Evolutionary conservation across 441 rosid species (phyloP).

Genomic region (Sinapis alba): DNA sequence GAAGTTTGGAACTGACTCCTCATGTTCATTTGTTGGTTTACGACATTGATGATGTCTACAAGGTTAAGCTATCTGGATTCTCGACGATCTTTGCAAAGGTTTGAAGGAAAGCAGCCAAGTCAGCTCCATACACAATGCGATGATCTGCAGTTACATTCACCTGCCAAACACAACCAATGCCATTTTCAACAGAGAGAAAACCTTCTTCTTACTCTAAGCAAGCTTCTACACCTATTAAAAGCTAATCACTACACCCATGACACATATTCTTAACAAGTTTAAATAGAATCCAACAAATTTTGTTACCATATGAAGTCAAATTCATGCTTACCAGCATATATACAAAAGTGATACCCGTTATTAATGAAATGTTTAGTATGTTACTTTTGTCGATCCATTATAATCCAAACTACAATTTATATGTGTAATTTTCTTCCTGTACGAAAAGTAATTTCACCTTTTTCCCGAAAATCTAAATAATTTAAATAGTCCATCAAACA

Average conservation of each 20-base stretch:
- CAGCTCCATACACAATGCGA: conserved; percentile 88
- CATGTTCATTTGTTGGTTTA: background rate
- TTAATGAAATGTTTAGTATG: background rate
- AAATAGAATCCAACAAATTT: background rate
- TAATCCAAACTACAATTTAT: background rate
- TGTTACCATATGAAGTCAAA: conserved; percentile 3
- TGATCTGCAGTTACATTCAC: conserved; percentile 99
- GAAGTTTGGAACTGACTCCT: conserved; percentile 20
- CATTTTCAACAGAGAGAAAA: background rate
- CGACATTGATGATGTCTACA: conserved; percentile 42
- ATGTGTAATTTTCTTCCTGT: background rate
- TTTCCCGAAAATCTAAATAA: too few species aligned
- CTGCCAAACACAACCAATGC: conserved; percentile 43
- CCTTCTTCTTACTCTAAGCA: background rate
- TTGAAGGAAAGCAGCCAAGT: conserved; percentile 90
- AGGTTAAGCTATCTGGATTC: conserved; percentile 81
- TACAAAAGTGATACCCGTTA: background rate
- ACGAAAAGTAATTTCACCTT: too few species aligned
- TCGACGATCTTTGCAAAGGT: conserved; percentile 90
- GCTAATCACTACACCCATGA: conserved; percentile 3
- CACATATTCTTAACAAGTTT: background rate
- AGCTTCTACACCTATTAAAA: background rate
- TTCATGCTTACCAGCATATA: conserved; percentile 67
- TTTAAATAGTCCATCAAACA: too few species aligned
- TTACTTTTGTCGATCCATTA: background rate